Base-by-base conservation (phyloP, 1,139 yeast species). In the Hemisphaericaspora subhashii region DNA sequence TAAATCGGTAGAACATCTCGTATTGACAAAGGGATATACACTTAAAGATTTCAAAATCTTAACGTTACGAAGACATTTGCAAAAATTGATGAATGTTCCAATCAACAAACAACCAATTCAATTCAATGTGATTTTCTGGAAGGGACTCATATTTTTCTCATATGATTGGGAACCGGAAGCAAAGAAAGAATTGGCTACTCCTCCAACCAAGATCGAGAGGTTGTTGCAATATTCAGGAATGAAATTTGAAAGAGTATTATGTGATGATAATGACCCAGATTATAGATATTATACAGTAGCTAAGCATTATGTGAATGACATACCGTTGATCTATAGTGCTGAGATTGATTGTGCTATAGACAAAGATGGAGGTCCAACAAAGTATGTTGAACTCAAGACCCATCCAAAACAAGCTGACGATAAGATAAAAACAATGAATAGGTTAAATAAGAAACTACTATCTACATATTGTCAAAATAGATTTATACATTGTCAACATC, bases 311-410 rank as follows among this genome's bases (percentile, higher is more conserved):
- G 40, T 54, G 6, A 42, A 37, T 22, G 45, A 39, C 4, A 42
- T 40, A 7, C 47, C 51, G 4, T 36, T 58, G 3, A 39, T 45
- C 13, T 56, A 50, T 36, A 50, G 60, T 6, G 62, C 64, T 3
- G 64, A 59, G 39, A 52, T 59, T 10, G 64, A 59, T 43, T 50
- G 57, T 27, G 43, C 51, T 6, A 38, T 40, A 13, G 21, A 17
- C 7, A 34, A 35, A 9, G 23, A 27, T 3, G 23, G 47, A 4
- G 53, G 48, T 3, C 33, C 45, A n/a, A 36, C 27, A 3, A 45
- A 43, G 33, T 57, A 53, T 36, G 54, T 58, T 2, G 64, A 59
- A 36, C 43, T 59, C 33, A 59, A 59, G 33, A 56, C 64, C 1
- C 62, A 56, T 40, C 35, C 42, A 15, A 42, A 38, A 15, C 17